Conservation (phyloP, 1,139 yeast species). For the Yamadazyma aaseri region DNA sequence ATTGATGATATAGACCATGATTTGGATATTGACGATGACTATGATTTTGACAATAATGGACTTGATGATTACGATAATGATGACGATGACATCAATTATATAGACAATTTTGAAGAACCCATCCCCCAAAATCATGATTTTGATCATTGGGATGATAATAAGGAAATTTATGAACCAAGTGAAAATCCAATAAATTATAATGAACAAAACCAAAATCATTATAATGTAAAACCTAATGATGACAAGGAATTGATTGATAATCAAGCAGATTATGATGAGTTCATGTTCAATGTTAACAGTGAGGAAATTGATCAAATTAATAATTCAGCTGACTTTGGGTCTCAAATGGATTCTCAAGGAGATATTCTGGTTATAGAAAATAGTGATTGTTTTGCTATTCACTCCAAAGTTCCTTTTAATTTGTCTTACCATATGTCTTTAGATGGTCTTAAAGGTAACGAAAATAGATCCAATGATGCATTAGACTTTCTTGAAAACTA, state of each 20-base stretch:
- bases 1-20: constrained; percentile 30
- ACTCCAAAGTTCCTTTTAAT: constrained; percentile 18
- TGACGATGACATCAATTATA: constrained; percentile 51
- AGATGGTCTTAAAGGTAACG: constrained; percentile 19
- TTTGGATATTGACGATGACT: constrained; percentile 36
- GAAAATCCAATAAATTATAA: neutral
- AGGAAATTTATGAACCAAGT: too few species aligned
- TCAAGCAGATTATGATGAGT: neutral
- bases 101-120: constrained; percentile 38
- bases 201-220: neutral
- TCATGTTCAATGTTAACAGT: neutral
- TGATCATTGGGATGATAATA: too few species aligned
- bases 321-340: neutral
- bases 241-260: neutral
- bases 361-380: too few species aligned
- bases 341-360: neutral
- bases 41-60: constrained; percentile 54
- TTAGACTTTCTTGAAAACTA: constrained; percentile 38
- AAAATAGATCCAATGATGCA: constrained; percentile 16
- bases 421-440: constrained; percentile 33
- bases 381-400: neutral
- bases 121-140: too few species aligned
- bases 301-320: neutral
- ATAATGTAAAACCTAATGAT: neutral
- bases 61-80: constrained; percentile 36